A percentile compares a stretch with the other conserved stretches of the same genome.
Conservation (phyloP, 306 rosid species). For the Myrica gale region DNA sequence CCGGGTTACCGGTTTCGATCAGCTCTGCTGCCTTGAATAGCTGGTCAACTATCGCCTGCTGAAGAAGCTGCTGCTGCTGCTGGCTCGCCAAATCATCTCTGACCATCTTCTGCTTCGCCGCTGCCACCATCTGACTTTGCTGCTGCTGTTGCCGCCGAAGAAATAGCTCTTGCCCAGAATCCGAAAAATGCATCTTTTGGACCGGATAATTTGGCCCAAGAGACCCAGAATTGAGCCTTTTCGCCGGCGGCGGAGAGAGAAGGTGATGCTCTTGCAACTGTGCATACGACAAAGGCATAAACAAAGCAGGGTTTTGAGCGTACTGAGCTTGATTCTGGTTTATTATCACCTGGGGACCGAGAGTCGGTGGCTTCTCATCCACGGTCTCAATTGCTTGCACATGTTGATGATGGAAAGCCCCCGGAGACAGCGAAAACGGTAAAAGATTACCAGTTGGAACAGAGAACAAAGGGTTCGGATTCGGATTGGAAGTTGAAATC, state of each 20-base stretch:
- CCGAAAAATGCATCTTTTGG: slow-evolving; percentile 42
- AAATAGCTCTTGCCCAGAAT: slow-evolving; percentile 51
- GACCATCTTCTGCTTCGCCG: slow-evolving; percentile 52
- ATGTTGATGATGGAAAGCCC: slow-evolving; percentile 42
- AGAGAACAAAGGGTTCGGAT: slow-evolving; percentile 32
- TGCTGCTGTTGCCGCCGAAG: slow-evolving; percentile 50
- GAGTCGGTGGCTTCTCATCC: slow-evolving; percentile 65
- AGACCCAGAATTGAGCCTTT: slow-evolving; percentile 53
- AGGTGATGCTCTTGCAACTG: slow-evolving; percentile 61
- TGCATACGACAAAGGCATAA: slow-evolving; percentile 54
- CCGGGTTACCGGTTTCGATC: slow-evolving; percentile 77
- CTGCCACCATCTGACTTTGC: slow-evolving; percentile 48
- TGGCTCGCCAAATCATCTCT: slow-evolving; percentile 54
- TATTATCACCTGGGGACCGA: slow-evolving; percentile 49
- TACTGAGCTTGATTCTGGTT: slow-evolving; percentile 64
- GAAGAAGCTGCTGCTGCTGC: slow-evolving; percentile 51
- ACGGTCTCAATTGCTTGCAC: slow-evolving; percentile 41
- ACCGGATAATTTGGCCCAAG: slow-evolving; percentile 40
- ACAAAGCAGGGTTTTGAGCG: slow-evolving; percentile 46
- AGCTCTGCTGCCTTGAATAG: slow-evolving; percentile 77
- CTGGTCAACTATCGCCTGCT: slow-evolving; percentile 65
- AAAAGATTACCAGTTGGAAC: slow-evolving; percentile 40
- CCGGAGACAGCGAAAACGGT: slow-evolving; percentile 40
- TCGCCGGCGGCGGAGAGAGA: slow-evolving; percentile 51
- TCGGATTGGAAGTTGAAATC: slow-evolving; percentile 25